Evolutionary conservation across 2,329 filamentous ascomycete species (phyloP).

Genomic region (Endoconidiophora polonica): DNA sequence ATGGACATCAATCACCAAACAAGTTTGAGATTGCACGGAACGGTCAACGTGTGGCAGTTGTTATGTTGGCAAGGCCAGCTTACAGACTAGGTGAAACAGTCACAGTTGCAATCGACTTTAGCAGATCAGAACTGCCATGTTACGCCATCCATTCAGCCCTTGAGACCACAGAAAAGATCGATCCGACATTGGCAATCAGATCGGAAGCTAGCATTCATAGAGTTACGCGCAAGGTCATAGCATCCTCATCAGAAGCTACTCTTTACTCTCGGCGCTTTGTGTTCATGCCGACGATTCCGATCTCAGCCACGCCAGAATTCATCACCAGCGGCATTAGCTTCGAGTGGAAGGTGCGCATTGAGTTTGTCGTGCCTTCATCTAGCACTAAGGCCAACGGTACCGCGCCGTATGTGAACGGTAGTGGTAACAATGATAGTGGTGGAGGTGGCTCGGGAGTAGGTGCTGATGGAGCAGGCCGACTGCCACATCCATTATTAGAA

Average conservation of each 20-base stretch:
- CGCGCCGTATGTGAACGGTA: background rate
- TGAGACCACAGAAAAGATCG: conserved; percentile 74
- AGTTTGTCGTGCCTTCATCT: conserved; percentile 62
- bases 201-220: conserved; percentile 74
- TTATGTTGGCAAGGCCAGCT: conserved; percentile 74
- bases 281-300: conserved; percentile 71
- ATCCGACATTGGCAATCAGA: conserved; percentile 62
- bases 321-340: conserved; percentile 75
- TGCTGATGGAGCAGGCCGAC: conserved; percentile 14
- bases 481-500: conserved; percentile 48
- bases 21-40: conserved; percentile 89
- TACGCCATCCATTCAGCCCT: conserved; percentile 73
- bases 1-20: conserved; percentile 67
- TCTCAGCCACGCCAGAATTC: conserved; percentile 74
- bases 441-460: background rate
- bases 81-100: conserved; percentile 82
- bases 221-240: conserved; percentile 69
- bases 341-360: conserved; percentile 76
- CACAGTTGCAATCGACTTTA: conserved; percentile 71
- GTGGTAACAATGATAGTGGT: background rate
- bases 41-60: conserved; percentile 76
- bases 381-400: background rate
- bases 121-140: conserved; percentile 58
- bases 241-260: conserved; percentile 62
- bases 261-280: conserved; percentile 64